These are phyloP conservation scores for Penicillium sp. DNA, from an alignment of 2,329 filamentous ascomycete species.

Conservation along the genomic window DNA sequence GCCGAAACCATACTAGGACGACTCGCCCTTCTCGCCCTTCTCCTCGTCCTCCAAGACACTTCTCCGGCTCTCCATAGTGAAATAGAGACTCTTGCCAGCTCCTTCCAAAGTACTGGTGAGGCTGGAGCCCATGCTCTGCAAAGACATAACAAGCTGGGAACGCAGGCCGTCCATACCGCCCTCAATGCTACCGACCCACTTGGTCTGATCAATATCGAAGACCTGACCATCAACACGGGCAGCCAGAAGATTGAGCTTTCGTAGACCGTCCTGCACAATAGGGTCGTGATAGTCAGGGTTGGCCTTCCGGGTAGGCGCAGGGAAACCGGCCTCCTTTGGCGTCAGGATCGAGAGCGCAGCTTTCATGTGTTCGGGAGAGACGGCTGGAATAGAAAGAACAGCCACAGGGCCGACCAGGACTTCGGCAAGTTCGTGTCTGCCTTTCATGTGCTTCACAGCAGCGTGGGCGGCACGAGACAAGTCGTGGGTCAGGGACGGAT, in stretches of 20 bases:
- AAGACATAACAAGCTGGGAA: constrained; percentile 76
- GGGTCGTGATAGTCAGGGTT: constrained; percentile 82
- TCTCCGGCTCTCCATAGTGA: constrained; percentile 82
- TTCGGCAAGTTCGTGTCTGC: constrained; percentile 68
- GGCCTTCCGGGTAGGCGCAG: constrained; percentile 74
- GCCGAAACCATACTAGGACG: constrained; percentile 25
- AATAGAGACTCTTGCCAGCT: constrained; percentile 78
- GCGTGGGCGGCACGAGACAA: constrained; percentile 61
- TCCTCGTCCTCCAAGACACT: constrained; percentile 77
- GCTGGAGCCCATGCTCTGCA: constrained; percentile 78
- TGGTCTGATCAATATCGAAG: constrained; percentile 74
- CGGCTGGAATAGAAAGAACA: constrained; percentile 75
- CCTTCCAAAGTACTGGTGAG: constrained; percentile 80
- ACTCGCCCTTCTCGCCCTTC: constrained; percentile 43
- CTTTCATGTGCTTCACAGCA: constrained; percentile 54
- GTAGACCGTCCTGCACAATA: constrained; percentile 75
- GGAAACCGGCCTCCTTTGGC: constrained; percentile 73
- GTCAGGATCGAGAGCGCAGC: constrained; percentile 78
- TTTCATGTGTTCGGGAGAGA: constrained; percentile 83
- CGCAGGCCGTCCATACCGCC: constrained; percentile 81
- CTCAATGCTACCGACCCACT: constrained; percentile 75
- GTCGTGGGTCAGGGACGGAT: constrained; percentile 58
- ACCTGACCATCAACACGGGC: constrained; percentile 84
- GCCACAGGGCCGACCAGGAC: constrained; percentile 82
- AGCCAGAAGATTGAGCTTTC: constrained; percentile 85